phyloP scores from a whole-genome alignment of 768 basidiomycete genomes.

The Lentinula guzmanii region DNA sequence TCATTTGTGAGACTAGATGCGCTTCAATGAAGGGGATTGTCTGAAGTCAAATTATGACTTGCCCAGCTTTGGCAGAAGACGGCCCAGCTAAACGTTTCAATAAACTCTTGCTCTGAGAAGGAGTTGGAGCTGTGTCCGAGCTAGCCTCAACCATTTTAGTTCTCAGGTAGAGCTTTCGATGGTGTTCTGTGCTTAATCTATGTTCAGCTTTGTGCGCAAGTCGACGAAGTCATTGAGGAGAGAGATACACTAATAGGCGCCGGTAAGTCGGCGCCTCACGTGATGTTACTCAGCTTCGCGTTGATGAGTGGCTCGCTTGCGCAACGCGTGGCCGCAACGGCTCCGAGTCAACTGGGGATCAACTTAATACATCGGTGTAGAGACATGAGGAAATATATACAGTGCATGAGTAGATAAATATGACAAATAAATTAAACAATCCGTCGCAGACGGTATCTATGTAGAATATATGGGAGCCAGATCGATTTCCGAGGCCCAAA shows the following conservation, averaged over 20 bases:
- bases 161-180: background rate
- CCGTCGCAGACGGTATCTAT: background rate
- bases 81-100: constrained; percentile 81
- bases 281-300: background rate
- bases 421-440: background rate
- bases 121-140: background rate
- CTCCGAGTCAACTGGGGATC: too few relatives aligned
- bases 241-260: background rate
- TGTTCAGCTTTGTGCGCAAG: background rate
- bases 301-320: background rate
- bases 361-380: too few relatives aligned
- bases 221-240: background rate
- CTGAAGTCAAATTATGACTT: constrained; percentile 17
- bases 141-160: background rate
- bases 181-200: background rate
- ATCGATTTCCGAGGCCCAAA: background rate
- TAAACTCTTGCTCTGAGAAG: constrained; percentile 35
- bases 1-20: constrained; percentile 57
- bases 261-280: background rate
- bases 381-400: background rate
- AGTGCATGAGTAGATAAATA: background rate
- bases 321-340: too few relatives aligned
- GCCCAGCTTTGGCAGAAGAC: constrained; percentile 88
- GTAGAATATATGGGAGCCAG: background rate
- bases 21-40: background rate